Evolutionary conservation across 176 grass and related monocot genomes (phyloP), one percentile per base, ranked within the genome.

Genomic region (Elymus sibiricus): DNA sequence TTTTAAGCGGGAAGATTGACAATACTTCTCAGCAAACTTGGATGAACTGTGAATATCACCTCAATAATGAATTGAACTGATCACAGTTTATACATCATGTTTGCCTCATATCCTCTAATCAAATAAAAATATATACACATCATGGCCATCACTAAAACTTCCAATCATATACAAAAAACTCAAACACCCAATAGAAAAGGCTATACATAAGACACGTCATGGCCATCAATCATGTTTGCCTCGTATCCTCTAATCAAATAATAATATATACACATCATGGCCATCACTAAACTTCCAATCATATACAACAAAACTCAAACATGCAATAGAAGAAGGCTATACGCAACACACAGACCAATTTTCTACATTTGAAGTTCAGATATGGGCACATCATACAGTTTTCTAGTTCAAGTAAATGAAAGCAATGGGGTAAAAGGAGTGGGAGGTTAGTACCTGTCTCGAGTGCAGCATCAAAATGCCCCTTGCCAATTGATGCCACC

Each of bases 401-500:
- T 47, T 77, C 62, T 31, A 88, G 66, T 61, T 77, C 70, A 64
- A 63, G 22, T 66, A 34, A 80, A 79, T 12, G 16, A 56, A 56
- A 56, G 53, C 53, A 56, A 19, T 56, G 53, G 40, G 17, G 19
- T 56, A 56, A 59, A 76, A 3, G 31, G 66, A 24, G n/a, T 25
- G 21, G 43, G 55, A 40, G 43, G 46, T 39, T 12, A 14, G 35
- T 85, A 97, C 97, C 97, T 87, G 67, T 65, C 85, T 97, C 92
- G 11, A 90, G 90, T 88, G 89, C 87, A 88, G 90, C 84, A 85
- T 92, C 97, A 60, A 97, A 96, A 69, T 94, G 92, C 39, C 97
- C 97, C 55, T 86, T 94, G 67, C 94, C 94, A 84, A 96, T 88
- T 28, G 94, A 99, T 83, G 97, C 92, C 60, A 99, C 87, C 92